Conservation (phyloP, 352 stramenopile species). For the Pythium sukuiense region DNA sequence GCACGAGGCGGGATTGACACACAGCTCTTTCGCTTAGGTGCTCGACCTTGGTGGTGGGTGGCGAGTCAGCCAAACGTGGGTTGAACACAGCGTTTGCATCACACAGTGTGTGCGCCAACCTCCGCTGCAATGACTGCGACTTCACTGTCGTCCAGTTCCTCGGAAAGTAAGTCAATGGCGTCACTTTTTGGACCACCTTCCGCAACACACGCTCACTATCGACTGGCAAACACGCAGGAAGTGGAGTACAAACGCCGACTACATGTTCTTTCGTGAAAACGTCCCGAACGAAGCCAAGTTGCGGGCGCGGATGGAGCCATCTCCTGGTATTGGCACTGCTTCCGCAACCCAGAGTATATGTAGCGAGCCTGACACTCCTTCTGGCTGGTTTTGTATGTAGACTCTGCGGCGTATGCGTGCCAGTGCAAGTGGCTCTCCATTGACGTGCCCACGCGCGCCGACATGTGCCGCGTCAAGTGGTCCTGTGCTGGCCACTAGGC, state of each 20-base stretch:
- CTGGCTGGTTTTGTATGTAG: no score
- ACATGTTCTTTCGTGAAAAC: conserved; percentile 88
- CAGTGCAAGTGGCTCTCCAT: conserved; percentile 71
- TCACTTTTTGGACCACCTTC: no score
- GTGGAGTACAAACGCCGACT: conserved; percentile 68
- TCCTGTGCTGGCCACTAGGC: conserved; percentile 36
- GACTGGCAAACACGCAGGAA: conserved; percentile 35
- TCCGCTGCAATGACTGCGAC: conserved; percentile 83
- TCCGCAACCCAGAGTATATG: no score
- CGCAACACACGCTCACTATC: no score
- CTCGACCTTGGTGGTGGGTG: conserved; percentile 50
- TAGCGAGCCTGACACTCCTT: no score
- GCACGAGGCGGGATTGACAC: neutral
- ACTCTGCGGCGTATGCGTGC: conserved; percentile 47
- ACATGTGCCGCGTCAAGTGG: conserved; percentile 68
- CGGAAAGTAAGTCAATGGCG: conserved; percentile 45
- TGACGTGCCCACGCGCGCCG: conserved; percentile 38
- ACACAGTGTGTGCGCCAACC: conserved; percentile 61
- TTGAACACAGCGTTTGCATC: conserved; percentile 59
- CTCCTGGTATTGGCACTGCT: conserved; percentile 33
- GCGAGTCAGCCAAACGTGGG: conserved; percentile 53
- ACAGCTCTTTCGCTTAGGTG: conserved; percentile 39
- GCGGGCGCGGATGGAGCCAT: conserved; percentile 57
- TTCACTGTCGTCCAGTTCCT: conserved; percentile 79
- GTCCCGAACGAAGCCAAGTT: conserved; percentile 71